A percentile compares a stretch with the other conserved stretches of the same genome.
These are phyloP conservation scores for Tilletia horrida DNA, from an alignment of 1,284 basidiomycete genomes.

Conservation along the genomic window DNA sequence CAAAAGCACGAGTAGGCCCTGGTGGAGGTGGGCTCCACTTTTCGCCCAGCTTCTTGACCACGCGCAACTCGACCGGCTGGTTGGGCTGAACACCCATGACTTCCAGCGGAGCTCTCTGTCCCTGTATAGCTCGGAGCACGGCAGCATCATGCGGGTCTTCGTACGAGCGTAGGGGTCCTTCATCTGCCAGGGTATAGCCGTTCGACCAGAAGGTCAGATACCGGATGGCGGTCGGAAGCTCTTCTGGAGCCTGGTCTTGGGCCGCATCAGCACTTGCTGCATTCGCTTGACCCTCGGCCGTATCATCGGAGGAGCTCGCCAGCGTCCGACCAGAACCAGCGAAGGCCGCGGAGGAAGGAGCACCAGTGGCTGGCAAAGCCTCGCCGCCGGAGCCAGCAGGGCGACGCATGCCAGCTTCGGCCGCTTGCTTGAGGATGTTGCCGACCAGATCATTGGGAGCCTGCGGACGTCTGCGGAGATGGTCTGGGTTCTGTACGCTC, in stretches of 20 bases:
- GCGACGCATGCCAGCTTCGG: constrained; percentile 61
- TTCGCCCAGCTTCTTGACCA: constrained; percentile 71
- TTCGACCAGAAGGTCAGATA: constrained; percentile 89
- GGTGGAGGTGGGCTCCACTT: constrained; percentile 66
- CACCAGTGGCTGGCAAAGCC: not conserved
- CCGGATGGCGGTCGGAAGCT: constrained; percentile 62
- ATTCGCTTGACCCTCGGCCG: constrained; percentile 26
- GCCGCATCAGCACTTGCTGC: constrained; percentile 56
- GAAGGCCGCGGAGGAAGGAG: constrained; percentile 17
- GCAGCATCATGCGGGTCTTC: constrained; percentile 74
- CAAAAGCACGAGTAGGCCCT: constrained; percentile 62
- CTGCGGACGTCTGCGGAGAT: constrained; percentile 59
- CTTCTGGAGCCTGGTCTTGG: constrained; percentile 56
- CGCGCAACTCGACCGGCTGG: constrained; percentile 81
- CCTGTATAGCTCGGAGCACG: constrained; percentile 71
- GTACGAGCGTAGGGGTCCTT: constrained; percentile 79
- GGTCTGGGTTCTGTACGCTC: constrained; percentile 76
- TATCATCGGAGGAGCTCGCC: constrained; percentile 23
- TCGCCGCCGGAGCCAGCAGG: not conserved
- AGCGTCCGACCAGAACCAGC: constrained; percentile 27
- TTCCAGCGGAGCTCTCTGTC: constrained; percentile 64
- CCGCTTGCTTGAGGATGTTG: constrained; percentile 72
- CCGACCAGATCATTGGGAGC: constrained; percentile 68
- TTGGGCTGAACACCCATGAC: constrained; percentile 57
- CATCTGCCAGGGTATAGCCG: constrained; percentile 81